Evolutionary conservation across 805 yeast genomes (phyloP).

Genomic region (Dipodascus albidus): DNA sequence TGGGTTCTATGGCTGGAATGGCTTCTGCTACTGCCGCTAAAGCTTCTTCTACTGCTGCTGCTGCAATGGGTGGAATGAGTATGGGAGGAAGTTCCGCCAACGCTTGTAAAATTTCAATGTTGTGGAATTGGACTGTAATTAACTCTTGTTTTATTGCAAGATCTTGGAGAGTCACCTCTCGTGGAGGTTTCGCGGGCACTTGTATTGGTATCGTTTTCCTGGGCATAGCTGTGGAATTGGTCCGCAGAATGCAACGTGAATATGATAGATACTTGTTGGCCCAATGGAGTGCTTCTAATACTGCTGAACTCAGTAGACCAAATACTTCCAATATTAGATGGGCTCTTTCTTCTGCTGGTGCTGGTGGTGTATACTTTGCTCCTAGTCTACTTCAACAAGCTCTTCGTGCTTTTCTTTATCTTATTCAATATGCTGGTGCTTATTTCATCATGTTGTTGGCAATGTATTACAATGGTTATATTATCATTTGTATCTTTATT

Average conservation of each 20-base stretch:
- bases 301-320: slow-evolving; percentile 10
- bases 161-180: slow-evolving; percentile 50
- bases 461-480: slow-evolving; percentile 66
- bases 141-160: slow-evolving; percentile 53
- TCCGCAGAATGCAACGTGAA: slow-evolving; percentile 44
- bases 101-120: slow-evolving; percentile 35
- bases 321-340: neutral
- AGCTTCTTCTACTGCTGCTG: neutral
- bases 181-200: slow-evolving; percentile 60
- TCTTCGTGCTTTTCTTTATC: slow-evolving; percentile 37
- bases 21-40: slow-evolving; percentile 1
- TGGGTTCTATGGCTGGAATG: slow-evolving; percentile 1
- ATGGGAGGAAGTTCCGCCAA: slow-evolving; percentile 11
- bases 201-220: slow-evolving; percentile 57
- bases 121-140: slow-evolving; percentile 66
- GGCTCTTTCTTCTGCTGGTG: slow-evolving; percentile 7
- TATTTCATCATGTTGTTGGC: slow-evolving; percentile 60
- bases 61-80: slow-evolving; percentile 12
- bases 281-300: slow-evolving; percentile 9
- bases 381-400: slow-evolving; percentile 42
- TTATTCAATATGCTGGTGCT: slow-evolving; percentile 51
- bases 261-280: slow-evolving; percentile 21
- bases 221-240: slow-evolving; percentile 46
- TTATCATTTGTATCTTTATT: slow-evolving; percentile 48
- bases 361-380: slow-evolving; percentile 6